Evolutionary conservation across 345 rosid species (phyloP).

Genomic region (Syzygium aromaticum): DNA sequence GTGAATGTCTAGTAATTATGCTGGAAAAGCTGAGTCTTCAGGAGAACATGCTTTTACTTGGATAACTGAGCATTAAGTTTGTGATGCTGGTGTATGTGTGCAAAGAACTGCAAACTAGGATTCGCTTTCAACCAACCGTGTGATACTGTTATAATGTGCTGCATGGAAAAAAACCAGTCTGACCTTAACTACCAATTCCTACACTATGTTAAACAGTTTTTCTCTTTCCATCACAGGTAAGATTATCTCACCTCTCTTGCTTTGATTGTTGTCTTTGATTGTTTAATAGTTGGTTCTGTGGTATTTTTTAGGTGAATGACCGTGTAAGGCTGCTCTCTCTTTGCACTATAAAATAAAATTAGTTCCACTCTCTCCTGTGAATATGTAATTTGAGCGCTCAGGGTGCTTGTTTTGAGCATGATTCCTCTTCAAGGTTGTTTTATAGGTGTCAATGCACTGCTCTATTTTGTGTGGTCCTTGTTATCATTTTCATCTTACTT

Average conservation of each 20-base stretch:
- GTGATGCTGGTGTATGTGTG: background rate
- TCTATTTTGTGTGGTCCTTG: background rate
- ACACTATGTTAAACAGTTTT: background rate
- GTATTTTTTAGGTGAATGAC: background rate
- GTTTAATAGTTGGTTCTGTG: background rate
- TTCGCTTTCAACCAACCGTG: background rate
- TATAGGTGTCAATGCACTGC: background rate
- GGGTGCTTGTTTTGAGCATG: background rate
- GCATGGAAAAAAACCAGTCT: background rate
- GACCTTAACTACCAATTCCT: background rate
- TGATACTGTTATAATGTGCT: background rate
- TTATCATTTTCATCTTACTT: background rate
- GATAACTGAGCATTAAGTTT: background rate
- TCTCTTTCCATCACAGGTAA: background rate
- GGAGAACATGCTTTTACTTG: background rate
- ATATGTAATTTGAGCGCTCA: background rate
- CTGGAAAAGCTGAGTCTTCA: background rate
- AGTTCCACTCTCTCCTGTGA: background rate
- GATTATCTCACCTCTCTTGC: background rate
- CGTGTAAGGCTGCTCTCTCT: background rate
- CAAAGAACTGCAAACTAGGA: background rate
- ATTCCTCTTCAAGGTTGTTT: background rate
- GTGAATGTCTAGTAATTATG: background rate
- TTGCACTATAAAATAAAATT: background rate
- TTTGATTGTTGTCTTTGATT: background rate